Conservation (phyloP, 2,329 filamentous ascomycete genomes). For the Emydomyces testavorans region DNA sequence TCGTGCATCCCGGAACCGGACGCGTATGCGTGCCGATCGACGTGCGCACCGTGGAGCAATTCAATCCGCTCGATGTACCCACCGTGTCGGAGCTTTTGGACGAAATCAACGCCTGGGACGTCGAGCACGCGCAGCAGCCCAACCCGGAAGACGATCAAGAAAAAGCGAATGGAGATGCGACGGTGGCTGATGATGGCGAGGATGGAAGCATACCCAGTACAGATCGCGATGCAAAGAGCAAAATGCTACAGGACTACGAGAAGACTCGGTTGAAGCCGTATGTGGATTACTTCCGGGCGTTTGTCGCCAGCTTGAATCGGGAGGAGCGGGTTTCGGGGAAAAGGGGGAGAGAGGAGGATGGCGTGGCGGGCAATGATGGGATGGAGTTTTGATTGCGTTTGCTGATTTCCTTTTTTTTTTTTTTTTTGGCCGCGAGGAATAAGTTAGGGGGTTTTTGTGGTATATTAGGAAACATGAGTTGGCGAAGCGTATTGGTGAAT, state of each 20-base stretch:
- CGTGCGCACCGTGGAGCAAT: slow-evolving; percentile 57
- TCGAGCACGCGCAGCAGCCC: not conserved
- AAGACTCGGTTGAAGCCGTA: slow-evolving; percentile 93
- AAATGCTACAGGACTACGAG: slow-evolving; percentile 71
- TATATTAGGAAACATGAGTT: not conserved
- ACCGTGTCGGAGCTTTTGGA: slow-evolving; percentile 69
- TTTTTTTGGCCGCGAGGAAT: not conserved
- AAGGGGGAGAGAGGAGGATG: slow-evolving; percentile 42
- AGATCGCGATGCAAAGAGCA: slow-evolving; percentile 26
- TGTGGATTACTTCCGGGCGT: slow-evolving; percentile 74
- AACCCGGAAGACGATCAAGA: slow-evolving; percentile 15
- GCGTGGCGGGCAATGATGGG: slow-evolving; percentile 34
- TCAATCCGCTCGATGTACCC: slow-evolving; percentile 79
- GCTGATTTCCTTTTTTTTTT: not conserved
- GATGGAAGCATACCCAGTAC: slow-evolving; percentile 18
- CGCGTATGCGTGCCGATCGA: slow-evolving; percentile 94
- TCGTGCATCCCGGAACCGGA: slow-evolving; percentile 88
- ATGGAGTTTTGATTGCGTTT: slow-evolving; percentile 50
- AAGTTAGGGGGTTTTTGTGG: not conserved
- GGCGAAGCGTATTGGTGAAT: too few species aligned
- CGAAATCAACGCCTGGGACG: slow-evolving; percentile 75
- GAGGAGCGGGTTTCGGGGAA: slow-evolving; percentile 50
- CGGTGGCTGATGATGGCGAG: slow-evolving; percentile 27
- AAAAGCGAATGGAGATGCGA: slow-evolving; percentile 35
- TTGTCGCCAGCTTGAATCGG: slow-evolving; percentile 67